These are phyloP conservation scores for Wickerhamiella occidentalis DNA, from an alignment of 805 yeast species.

Conservation along the genomic window DNA sequence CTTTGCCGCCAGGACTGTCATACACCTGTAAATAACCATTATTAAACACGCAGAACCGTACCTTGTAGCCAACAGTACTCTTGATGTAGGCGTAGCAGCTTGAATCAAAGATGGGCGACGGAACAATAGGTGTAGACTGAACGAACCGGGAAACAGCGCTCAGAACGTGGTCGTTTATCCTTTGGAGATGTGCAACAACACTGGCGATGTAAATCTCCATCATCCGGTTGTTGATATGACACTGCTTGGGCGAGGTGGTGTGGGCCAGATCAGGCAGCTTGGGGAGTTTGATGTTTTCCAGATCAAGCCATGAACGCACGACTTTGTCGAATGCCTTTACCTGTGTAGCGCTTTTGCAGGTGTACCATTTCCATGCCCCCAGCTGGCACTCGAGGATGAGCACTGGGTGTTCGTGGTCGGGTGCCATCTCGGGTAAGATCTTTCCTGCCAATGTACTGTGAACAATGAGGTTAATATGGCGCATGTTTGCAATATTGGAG, in stretches of 20 bases:
- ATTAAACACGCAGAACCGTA: constrained; percentile 2
- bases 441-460: not conserved
- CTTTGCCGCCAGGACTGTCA: constrained; percentile 8
- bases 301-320: not conserved
- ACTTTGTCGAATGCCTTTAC: constrained; percentile 1
- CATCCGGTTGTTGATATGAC: not conserved
- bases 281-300: not conserved
- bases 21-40: constrained; percentile 2
- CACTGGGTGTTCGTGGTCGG: not conserved
- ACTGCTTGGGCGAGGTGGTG: not conserved
- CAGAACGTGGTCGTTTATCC: not conserved
- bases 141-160: not conserved
- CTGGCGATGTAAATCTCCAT: not conserved
- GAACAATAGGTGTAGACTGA: not conserved
- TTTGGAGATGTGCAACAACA: not conserved
- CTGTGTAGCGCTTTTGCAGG: not conserved
- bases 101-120: not conserved
- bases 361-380: constrained; percentile 6
- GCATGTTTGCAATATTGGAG: not conserved
- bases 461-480: not conserved
- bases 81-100: constrained; percentile 2
- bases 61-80: constrained; percentile 3
- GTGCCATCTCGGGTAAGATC: constrained; percentile 4
- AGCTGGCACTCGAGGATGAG: not conserved
- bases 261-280: not conserved